Evolutionary conservation across 2,329 filamentous ascomycete species (phyloP).

Genomic region (Cadophora malorum): DNA sequence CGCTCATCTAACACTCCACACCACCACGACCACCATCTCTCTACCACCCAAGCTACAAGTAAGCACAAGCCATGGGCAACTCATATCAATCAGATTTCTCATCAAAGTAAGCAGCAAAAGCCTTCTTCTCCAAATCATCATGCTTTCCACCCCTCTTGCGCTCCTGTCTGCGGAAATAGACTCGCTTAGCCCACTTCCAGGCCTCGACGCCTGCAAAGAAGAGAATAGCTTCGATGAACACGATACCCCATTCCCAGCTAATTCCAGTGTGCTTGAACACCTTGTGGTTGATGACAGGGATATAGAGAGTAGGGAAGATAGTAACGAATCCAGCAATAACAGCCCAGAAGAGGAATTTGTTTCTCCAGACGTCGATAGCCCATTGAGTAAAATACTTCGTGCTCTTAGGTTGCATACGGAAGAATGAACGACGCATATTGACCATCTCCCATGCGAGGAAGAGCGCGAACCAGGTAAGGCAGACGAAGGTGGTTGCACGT

Average conservation of each 20-base stretch:
- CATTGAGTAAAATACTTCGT: constrained; percentile 69
- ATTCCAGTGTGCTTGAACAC: constrained; percentile 73
- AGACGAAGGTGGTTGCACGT: constrained; percentile 75
- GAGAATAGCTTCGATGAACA: constrained; percentile 63
- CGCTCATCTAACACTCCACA: neutral
- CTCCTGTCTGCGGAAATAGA: constrained; percentile 12
- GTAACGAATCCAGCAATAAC: constrained; percentile 62
- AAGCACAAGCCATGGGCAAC: constrained; percentile 6
- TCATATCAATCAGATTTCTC: constrained; percentile 7
- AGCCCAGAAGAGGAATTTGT: constrained; percentile 74
- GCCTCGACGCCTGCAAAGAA: constrained; percentile 70
- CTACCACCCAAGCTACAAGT: neutral
- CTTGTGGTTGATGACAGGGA: constrained; percentile 68
- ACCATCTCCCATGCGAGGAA: constrained; percentile 83
- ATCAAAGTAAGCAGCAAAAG: constrained; percentile 11
- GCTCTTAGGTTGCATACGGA: constrained; percentile 72
- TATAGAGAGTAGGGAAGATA: constrained; percentile 68
- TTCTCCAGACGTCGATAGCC: constrained; percentile 72
- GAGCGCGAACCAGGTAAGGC: constrained; percentile 76
- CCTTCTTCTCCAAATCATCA: constrained; percentile 18
- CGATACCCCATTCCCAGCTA: constrained; percentile 72
- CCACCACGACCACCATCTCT: neutral
- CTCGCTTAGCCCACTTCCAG: constrained; percentile 71
- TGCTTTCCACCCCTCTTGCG: neutral
- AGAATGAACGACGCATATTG: constrained; percentile 74